These are phyloP conservation scores for Pichia manshurica DNA, from an alignment of 805 yeast species.

Conservation along the genomic window DNA sequence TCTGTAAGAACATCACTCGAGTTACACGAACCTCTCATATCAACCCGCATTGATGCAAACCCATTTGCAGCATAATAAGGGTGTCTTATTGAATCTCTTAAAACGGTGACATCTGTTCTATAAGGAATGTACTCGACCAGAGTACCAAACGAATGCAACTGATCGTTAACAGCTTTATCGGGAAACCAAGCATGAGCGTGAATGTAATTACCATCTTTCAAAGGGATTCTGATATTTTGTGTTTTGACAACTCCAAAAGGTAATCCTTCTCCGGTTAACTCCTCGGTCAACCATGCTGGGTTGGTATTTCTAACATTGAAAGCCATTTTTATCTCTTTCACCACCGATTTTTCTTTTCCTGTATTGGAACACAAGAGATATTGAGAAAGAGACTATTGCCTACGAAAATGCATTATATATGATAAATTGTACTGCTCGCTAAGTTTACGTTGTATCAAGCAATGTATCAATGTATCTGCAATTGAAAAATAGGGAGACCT, in stretches of 20 bases:
- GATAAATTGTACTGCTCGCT: too few species aligned
- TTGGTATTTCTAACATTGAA: constrained; percentile 37
- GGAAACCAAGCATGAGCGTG: constrained; percentile 44
- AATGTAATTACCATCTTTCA: constrained; percentile 35
- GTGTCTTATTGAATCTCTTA: constrained; percentile 41
- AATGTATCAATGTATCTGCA: too few species aligned
- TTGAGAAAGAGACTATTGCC: too few species aligned
- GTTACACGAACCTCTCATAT: constrained; percentile 42
- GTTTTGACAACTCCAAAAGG: constrained; percentile 31
- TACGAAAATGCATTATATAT: too few species aligned
- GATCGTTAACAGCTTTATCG: constrained; percentile 26
- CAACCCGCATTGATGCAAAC: constrained; percentile 39
- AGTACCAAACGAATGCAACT: constrained; percentile 31
- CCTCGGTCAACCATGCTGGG: constrained; percentile 17
- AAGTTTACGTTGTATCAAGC: too few species aligned
- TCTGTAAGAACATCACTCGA: constrained; percentile 38
- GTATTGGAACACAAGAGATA: too few species aligned
- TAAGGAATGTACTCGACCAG: constrained; percentile 42
- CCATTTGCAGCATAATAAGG: constrained; percentile 45
- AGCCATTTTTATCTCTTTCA: constrained; percentile 26
- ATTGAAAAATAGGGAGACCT: too few species aligned
- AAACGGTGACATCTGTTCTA: constrained; percentile 40
- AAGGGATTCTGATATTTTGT: constrained; percentile 33
- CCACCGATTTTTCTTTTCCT: too few species aligned
- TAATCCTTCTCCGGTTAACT: constrained; percentile 20